phyloP scores from a whole-genome alignment of 73 alveolate species.

The Paramecium pentaurelia region DNA sequence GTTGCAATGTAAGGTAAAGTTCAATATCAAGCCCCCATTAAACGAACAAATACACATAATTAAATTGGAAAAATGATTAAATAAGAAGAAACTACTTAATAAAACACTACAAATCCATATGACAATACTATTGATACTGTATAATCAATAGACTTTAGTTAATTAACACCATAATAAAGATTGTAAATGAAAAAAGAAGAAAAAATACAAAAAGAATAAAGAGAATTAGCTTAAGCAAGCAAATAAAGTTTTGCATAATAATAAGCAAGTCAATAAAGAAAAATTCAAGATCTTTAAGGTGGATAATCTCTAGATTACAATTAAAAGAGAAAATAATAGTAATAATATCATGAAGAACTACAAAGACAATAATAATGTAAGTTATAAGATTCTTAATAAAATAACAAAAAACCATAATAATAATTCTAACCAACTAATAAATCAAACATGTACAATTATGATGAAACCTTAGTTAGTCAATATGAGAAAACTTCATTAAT shows the following conservation, averaged over 20 bases:
- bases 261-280: neutral
- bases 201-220: neutral
- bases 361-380: neutral
- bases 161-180: slow-evolving; percentile 17
- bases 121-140: neutral
- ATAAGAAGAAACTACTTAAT: neutral
- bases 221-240: neutral
- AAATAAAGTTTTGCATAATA: neutral
- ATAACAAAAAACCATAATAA: neutral
- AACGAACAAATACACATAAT: slow-evolving; percentile 33
- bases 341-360: neutral
- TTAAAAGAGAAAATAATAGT: neutral
- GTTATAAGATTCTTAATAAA: neutral
- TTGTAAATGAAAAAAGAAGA: slow-evolving; percentile 8
- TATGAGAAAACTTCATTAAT: neutral
- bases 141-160: slow-evolving; percentile 1
- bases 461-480: neutral
- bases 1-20: neutral
- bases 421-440: neutral
- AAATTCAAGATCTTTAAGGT: neutral
- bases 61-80: slow-evolving; percentile 31
- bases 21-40: neutral
- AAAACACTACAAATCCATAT: neutral
- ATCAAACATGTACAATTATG: neutral
- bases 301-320: neutral